Evolutionary conservation across 2,329 filamentous ascomycete species (phyloP), one percentile per base, ranked within the genome.

Genomic region (Teratosphaeriaceae sp.): DNA sequence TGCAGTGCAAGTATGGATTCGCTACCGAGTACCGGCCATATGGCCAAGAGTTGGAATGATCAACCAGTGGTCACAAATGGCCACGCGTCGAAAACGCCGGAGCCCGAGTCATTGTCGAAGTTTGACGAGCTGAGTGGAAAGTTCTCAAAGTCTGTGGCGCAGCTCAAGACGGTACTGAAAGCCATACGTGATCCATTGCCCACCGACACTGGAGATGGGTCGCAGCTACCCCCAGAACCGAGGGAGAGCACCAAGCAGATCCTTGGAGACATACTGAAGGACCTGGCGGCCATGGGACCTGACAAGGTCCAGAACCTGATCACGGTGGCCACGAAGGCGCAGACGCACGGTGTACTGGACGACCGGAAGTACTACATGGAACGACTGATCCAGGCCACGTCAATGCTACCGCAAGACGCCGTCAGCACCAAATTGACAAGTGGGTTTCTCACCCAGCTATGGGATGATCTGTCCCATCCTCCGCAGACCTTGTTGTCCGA

Each of bases 351-450:
- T 31, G 70, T 71, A 6, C 62, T 78, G 13, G 69, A 85, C 53
- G 81, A 85, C 55, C 80, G 76, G 57, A 71, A 72, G 1, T 79
- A 79, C 54, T 63, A 77, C 11, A 80, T 80, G 76, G 78, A 81
- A 55, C 65, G 69, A 19, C 57, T 80, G 45, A 73, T 81, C 19
- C 50, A 62, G 37, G 63, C 65, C n/a, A 69, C 68, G 16, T 59
- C 67, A 12, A 60, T 59, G 8, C 54, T 73, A 5, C 68, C 69
- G 2, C 63, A 69, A 40, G 62, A 59, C 9, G 64, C 63, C 39
- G 57, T 63, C 18, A 54, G 66, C 31, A 63, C 64, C 2, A 64
- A 56, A 7, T 52, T 73, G 22, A 74, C 71, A 2, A 53, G 67
- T 27, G 54, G 49, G 2, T 71, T 74, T 44, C 44, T 74, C n/a